phyloP scores from a whole-genome alignment of 1,284 basidiomycete genomes.

The Vanrija sp. region DNA sequence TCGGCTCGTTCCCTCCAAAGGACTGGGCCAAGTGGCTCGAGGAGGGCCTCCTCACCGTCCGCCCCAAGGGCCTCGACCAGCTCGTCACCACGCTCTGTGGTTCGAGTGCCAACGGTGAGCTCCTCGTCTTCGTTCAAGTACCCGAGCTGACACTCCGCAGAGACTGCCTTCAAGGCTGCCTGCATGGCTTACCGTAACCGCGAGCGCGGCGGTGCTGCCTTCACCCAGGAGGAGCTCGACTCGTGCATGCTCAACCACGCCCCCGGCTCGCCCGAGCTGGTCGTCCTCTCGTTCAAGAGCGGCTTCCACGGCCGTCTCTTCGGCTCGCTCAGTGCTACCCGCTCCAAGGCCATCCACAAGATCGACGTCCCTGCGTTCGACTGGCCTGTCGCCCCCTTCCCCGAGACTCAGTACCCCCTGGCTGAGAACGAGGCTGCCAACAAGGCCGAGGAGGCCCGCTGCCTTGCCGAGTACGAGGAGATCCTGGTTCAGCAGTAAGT shows the following conservation, averaged over 20 bases:
- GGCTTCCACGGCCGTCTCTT: slow-evolving; percentile 55
- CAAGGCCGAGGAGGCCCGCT: slow-evolving; percentile 40
- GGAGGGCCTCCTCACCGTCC: slow-evolving; percentile 52
- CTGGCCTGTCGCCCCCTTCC: slow-evolving; percentile 56
- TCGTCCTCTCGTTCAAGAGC: slow-evolving; percentile 54
- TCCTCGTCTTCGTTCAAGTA: not conserved
- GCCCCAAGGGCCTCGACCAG: slow-evolving; percentile 53
- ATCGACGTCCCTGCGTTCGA: slow-evolving; percentile 58
- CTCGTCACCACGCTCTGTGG: slow-evolving; percentile 49
- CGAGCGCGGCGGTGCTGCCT: slow-evolving; percentile 32
- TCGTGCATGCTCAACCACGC: slow-evolving; percentile 55
- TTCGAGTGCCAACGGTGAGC: slow-evolving; percentile 36
- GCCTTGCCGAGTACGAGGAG: slow-evolving; percentile 40
- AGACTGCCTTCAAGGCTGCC: slow-evolving; percentile 56
- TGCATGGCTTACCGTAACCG: slow-evolving; percentile 50
- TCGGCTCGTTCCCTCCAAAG: slow-evolving; percentile 55
- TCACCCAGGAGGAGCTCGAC: slow-evolving; percentile 40
- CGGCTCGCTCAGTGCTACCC: slow-evolving; percentile 53
- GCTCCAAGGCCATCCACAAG: slow-evolving; percentile 55
- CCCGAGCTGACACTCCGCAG: slow-evolving; percentile 12
- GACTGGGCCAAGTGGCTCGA: slow-evolving; percentile 52
- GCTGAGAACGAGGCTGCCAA: slow-evolving; percentile 50
- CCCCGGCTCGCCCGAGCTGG: slow-evolving; percentile 54
- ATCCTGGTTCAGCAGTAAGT: slow-evolving; percentile 31
- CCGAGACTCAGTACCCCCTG: slow-evolving; percentile 54